phyloP scores from a whole-genome alignment of 257 asterid genomes.

The Rauvolfia tetraphylla region DNA sequence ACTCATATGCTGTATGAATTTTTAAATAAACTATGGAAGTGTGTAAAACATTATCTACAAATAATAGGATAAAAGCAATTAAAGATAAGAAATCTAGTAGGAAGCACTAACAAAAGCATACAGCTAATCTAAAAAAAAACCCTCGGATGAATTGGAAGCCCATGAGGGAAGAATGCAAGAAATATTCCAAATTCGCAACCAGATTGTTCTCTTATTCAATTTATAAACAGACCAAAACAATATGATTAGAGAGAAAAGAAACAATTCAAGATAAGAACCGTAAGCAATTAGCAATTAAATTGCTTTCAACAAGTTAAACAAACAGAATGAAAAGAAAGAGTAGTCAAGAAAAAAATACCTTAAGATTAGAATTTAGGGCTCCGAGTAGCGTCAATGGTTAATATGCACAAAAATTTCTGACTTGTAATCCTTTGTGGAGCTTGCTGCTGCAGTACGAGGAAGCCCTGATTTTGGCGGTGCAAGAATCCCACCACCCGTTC shows the following conservation, averaged over 20 bases:
- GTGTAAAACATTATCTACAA: too few relatives aligned
- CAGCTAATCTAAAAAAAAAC: not conserved
- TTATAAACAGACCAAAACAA: not conserved
- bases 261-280: not conserved
- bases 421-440: not conserved
- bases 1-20: not conserved
- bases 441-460: not conserved
- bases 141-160: not conserved
- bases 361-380: not conserved
- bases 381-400: not conserved
- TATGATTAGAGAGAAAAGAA: not conserved
- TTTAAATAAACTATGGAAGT: too few relatives aligned
- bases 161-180: not conserved
- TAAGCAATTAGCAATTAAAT: not conserved
- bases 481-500: not conserved
- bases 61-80: not conserved
- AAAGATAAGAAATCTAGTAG: not conserved
- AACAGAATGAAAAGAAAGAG: not conserved
- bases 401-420: not conserved
- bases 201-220: slow-evolving; percentile 1
- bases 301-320: not conserved
- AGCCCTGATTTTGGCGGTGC: not conserved
- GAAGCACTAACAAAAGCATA: not conserved
- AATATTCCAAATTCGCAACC: not conserved
- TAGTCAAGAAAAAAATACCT: not conserved